Percentiles rank a stretch among this genome's conserved stretches.
Conservation (phyloP, 352 stramenopile species). For the Phytophthora tubulina region DNA sequence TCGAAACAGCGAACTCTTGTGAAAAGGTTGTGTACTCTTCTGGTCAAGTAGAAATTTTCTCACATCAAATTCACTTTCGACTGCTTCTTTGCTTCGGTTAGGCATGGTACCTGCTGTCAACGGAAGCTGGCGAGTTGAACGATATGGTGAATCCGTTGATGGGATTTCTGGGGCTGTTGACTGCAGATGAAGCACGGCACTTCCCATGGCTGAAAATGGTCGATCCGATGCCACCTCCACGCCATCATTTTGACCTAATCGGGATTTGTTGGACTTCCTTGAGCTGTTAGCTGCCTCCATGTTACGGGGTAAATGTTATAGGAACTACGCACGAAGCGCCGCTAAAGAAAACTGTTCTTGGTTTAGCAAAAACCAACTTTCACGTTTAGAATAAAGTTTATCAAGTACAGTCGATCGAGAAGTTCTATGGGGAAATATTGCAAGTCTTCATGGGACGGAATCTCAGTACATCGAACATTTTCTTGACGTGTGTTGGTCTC, state of each 20-base stretch:
- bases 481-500: no score
- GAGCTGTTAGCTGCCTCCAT: slow-evolving; percentile 18
- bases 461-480: no score
- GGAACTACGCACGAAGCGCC: no score
- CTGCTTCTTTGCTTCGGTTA: neutral
- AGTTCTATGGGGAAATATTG: no score
- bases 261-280: slow-evolving; percentile 8
- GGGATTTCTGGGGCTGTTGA: slow-evolving; percentile 11
- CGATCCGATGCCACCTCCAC: slow-evolving; percentile 8
- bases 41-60: slow-evolving; percentile 74
- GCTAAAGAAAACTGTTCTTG: no score
- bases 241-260: slow-evolving; percentile 1
- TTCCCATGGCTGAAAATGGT: slow-evolving; percentile 54
- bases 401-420: no score
- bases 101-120: slow-evolving; percentile 9
- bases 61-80: slow-evolving; percentile 63
- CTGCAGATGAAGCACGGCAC: slow-evolving; percentile 22
- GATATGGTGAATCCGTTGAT: slow-evolving; percentile 18
- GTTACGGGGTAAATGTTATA: neutral
- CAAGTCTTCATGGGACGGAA: no score
- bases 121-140: slow-evolving; percentile 8
- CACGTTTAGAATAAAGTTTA: no score
- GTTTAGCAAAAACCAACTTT: no score
- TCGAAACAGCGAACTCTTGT: slow-evolving; percentile 74
- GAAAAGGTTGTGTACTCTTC: slow-evolving; percentile 57